Base-by-base conservation (phyloP, 257 asterid genomes). In the Ophiorrhiza pumila region DNA sequence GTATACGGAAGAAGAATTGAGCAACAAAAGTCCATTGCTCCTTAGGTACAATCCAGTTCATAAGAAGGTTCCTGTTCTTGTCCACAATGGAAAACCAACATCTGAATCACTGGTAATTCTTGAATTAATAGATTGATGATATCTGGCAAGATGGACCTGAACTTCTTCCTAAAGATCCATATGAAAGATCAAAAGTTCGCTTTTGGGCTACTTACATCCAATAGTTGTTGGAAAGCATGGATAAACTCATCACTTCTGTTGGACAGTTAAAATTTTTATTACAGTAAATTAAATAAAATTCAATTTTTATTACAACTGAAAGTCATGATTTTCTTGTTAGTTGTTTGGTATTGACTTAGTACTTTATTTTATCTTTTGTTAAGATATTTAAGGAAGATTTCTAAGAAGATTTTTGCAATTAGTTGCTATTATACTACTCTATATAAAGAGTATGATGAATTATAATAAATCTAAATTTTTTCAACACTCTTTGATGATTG, bases 121-220 rank as follows among this genome's bases (percentile, higher is more conserved):
- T n/a, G 83, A 86, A 25, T n/a, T n/a, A n/a, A n/a, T 81, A 81
- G 12, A 83, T 81, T 27, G 85, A 86, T 31, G 86, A 86, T 50
- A 81, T 75, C 0, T 80, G 86, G 86, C 79, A 57, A 0, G 61
- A 77, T 15, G 50, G 46, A 31, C 87, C 85, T 8, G 72, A 49
- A 12, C 71, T 83, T 17, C 41, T 83, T 57, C 86, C 90, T 39
- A 42, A 77, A 13, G 68, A 79, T 77, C 82, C 87, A 5, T 76
- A 83, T 53, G 43, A 79, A 23, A 76, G 85, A 67, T 81, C 88
- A 20, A 74, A 5, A 11, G 70, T 66, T 73, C 82, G 83, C 14
- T 83, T 85, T 69, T 81, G 86, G 88, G 79, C 77, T 20, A 69
- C 35, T 61, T 83, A 62, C 74, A 62, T 84, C 68, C 69, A 81